Conservation (phyloP, 805 yeast genomes). For the baker's yeast (Saccharomyces cerevisiae) region DNA sequence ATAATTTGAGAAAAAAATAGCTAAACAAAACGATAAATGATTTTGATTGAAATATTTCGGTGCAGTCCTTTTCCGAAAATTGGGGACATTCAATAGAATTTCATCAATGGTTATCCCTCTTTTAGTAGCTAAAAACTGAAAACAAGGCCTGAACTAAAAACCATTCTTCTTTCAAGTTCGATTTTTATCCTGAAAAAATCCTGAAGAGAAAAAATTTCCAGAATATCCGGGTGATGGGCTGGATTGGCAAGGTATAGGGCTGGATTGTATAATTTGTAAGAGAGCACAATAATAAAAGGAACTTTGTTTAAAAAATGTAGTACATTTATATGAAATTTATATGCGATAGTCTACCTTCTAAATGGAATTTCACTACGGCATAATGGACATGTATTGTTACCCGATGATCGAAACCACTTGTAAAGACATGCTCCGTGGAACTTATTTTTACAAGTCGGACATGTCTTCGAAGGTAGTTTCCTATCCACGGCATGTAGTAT, state of each 20-base stretch:
- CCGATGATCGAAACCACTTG: slow-evolving; percentile 95
- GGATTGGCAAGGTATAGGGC: neutral
- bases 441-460: slow-evolving; percentile 85
- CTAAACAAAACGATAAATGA: neutral
- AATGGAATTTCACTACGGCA: slow-evolving; percentile 51
- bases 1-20: neutral
- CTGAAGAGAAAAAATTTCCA: neutral
- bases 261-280: too few relatives aligned
- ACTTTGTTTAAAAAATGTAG: neutral
- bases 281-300: too few relatives aligned
- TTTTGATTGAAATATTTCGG: neutral
- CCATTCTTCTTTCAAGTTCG: too few relatives aligned
- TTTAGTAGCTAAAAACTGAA: neutral
- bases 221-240: neutral
- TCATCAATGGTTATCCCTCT: neutral
- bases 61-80: neutral
- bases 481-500: slow-evolving; percentile 79
- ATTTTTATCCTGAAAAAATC: neutral
- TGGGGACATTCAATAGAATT: neutral
- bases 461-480: slow-evolving; percentile 79
- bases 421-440: slow-evolving; percentile 94
- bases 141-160: too few relatives aligned
- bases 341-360: slow-evolving; percentile 13
- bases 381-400: slow-evolving; percentile 86
- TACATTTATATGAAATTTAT: neutral